These are phyloP conservation scores for Tremella yokohamensis DNA, from an alignment of 768 basidiomycete species.

Conservation along the genomic window DNA sequence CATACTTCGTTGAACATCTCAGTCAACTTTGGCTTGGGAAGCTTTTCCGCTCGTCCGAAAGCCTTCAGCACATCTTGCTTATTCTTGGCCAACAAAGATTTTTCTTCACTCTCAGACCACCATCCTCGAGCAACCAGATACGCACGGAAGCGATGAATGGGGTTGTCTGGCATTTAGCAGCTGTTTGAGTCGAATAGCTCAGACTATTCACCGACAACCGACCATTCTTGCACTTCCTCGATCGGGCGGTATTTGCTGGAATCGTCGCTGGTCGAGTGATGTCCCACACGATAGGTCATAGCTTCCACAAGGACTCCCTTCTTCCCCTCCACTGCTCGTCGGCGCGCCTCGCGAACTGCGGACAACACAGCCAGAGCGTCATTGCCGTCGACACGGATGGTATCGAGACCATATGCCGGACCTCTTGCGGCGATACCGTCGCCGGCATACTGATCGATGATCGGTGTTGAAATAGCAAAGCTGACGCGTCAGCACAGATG, in stretches of 20 bases:
- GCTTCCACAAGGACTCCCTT: conserved; percentile 54
- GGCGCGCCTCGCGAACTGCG: conserved; percentile 39
- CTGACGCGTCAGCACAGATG: conserved; percentile 13
- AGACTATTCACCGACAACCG: conserved; percentile 59
- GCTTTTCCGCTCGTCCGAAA: conserved; percentile 70
- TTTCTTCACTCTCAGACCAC: conserved; percentile 77
- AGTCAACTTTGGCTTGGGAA: conserved; percentile 67
- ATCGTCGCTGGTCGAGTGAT: conserved; percentile 71
- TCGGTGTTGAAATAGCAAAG: conserved; percentile 91
- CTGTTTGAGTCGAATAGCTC: conserved; percentile 58
- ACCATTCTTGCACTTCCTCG: conserved; percentile 85
- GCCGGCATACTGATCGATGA: conserved; percentile 81
- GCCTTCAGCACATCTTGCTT: conserved; percentile 72
- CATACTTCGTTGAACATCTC: conserved; percentile 85
- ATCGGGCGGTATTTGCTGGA: conserved; percentile 87
- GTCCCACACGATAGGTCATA: conserved; percentile 93
- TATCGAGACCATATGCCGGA: conserved; percentile 86
- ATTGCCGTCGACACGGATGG: conserved; percentile 89
- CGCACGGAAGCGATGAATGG: conserved; percentile 74
- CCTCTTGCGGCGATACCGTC: conserved; percentile 91
- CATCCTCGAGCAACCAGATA: conserved; percentile 78
- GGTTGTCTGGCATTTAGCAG: conserved; percentile 85
- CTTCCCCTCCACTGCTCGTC: conserved; percentile 38
- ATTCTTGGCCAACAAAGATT: conserved; percentile 63
- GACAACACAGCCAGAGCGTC: conserved; percentile 74